Conservation (phyloP, 768 basidiomycete species). For the Trametes sanguinea region DNA sequence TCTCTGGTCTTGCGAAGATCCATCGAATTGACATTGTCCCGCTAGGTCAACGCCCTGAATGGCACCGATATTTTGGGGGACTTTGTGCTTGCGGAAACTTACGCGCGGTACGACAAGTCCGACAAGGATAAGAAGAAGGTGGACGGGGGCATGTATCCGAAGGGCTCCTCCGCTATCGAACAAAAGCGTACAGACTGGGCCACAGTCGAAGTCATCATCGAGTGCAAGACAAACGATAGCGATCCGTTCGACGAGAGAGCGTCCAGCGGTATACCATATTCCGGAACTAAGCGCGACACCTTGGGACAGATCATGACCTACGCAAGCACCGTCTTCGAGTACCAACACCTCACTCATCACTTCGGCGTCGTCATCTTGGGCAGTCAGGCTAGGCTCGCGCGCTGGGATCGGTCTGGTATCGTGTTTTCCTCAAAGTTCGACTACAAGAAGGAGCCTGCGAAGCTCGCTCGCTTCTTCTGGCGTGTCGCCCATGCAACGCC, state of each 20-base stretch:
- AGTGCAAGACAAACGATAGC: too few relatives aligned
- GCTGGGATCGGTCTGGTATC: conserved; percentile 1
- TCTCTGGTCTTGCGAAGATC: neutral
- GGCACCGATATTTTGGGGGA: too few relatives aligned
- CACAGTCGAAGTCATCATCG: too few relatives aligned
- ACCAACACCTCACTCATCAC: conserved; percentile 9
- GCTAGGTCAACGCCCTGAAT: too few relatives aligned
- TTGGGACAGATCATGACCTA: conserved; percentile 4
- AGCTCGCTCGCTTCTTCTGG: conserved; percentile 9
- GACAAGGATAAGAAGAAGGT: too few relatives aligned
- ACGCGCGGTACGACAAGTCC: too few relatives aligned
- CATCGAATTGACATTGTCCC: too few relatives aligned
- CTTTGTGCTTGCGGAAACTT: too few relatives aligned
- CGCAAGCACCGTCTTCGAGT: neutral
- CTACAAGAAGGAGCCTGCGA: neutral
- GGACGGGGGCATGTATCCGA: neutral
- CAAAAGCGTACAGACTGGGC: too few relatives aligned
- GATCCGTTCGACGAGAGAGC: neutral
- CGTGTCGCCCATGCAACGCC: neutral
- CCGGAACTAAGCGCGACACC: neutral
- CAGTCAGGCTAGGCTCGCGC: neutral
- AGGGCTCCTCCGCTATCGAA: too few relatives aligned
- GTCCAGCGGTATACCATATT: neutral
- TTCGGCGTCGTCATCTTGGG: conserved; percentile 6
- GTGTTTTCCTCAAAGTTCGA: conserved; percentile 1